These are phyloP conservation scores for Candida taoyuanica DNA, from an alignment of 805 yeast genomes.

Conservation along the genomic window DNA sequence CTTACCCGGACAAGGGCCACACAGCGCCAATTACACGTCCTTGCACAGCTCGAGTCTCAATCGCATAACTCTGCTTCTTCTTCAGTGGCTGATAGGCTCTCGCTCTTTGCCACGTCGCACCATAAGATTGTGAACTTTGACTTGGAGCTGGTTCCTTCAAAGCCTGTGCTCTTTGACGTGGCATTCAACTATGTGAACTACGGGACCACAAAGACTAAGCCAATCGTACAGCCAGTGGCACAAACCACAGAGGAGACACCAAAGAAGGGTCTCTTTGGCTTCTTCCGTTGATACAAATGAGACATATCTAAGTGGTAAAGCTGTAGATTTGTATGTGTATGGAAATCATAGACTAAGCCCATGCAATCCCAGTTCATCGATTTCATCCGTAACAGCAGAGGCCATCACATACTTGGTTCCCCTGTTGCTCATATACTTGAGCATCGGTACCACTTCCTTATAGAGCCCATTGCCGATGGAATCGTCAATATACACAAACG, in stretches of 20 bases:
- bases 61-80: constrained; percentile 21
- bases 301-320: too few species aligned
- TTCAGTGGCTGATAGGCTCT: constrained; percentile 21
- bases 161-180: constrained; percentile 88
- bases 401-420: too few species aligned
- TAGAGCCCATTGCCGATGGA: too few species aligned
- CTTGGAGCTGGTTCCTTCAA: constrained; percentile 57
- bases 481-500: too few species aligned
- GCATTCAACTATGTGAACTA: constrained; percentile 79
- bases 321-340: not conserved
- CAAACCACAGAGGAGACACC: constrained; percentile 22
- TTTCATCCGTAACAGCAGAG: too few species aligned
- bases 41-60: constrained; percentile 40
- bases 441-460: too few species aligned
- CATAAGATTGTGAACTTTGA: constrained; percentile 28
- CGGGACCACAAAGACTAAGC: not conserved
- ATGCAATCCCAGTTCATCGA: too few species aligned
- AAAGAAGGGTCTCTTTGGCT: constrained; percentile 69
- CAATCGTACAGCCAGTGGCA: not conserved
- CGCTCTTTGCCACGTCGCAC: constrained; percentile 21
- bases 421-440: too few species aligned
- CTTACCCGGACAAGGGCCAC: constrained; percentile 15
- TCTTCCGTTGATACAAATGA: constrained; percentile 62
- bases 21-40: constrained; percentile 36
- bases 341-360: not conserved